Percentiles rank a stretch among this genome's conserved stretches.
phyloP scores from a whole-genome alignment of 352 stramenopile genomes.

The Plasmopara viticola region DNA sequence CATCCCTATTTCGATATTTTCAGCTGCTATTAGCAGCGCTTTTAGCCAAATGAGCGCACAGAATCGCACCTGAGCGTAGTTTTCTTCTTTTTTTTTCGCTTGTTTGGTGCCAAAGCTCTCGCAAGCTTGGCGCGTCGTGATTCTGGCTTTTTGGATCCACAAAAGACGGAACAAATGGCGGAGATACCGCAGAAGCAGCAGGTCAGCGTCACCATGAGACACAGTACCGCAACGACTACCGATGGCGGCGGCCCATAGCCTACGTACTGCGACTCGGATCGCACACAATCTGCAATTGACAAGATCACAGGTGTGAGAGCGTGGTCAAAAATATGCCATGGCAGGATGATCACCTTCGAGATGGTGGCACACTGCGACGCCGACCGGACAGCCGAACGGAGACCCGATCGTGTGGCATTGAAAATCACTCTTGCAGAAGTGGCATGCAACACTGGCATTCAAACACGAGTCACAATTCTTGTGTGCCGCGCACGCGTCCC shows the following conservation, averaged over 20 bases:
- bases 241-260: constrained; percentile 75
- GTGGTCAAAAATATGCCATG: not conserved
- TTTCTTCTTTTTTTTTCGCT: constrained; percentile 35
- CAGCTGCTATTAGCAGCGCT: constrained; percentile 1
- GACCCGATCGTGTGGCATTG: constrained; percentile 78
- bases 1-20: constrained; percentile 14
- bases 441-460: constrained; percentile 64
- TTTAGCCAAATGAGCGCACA: constrained; percentile 3
- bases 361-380: constrained; percentile 76
- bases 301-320: not conserved
- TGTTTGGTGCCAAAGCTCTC: constrained; percentile 16
- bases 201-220: constrained; percentile 71
- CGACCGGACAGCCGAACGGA: constrained; percentile 49
- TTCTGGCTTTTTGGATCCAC: constrained; percentile 21
- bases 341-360: constrained; percentile 45
- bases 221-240: constrained; percentile 80
- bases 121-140: constrained; percentile 18
- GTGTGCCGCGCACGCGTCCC: constrained; percentile 41
- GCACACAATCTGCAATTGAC: constrained; percentile 54
- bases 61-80: constrained; percentile 13
- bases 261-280: constrained; percentile 62
- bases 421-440: constrained; percentile 82
- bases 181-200: constrained; percentile 76
- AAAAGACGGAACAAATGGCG: constrained; percentile 72
- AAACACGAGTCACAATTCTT: constrained; percentile 76